Conservation (phyloP, 352 stramenopile genomes). For the Phytophthora cajani region DNA sequence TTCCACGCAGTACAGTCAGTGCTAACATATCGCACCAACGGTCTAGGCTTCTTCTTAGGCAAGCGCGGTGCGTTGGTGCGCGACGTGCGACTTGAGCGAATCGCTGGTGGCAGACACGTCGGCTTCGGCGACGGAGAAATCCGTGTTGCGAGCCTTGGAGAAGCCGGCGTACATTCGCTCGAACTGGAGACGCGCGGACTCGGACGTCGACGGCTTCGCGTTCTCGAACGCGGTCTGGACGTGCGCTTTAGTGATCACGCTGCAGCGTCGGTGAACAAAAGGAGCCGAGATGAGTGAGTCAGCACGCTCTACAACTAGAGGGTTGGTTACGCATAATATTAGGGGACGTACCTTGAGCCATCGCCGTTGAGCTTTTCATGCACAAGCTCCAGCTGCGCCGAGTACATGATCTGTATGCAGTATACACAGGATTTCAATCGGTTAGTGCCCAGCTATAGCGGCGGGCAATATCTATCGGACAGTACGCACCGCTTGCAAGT, state of each 20-base stretch:
- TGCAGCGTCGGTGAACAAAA: constrained; percentile 17
- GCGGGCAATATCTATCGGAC: background rate
- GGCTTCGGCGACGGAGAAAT: constrained; percentile 67
- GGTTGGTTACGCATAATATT: no score
- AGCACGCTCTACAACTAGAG: background rate
- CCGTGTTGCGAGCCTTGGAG: constrained; percentile 71
- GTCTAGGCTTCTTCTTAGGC: constrained; percentile 31
- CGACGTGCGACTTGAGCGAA: constrained; percentile 60
- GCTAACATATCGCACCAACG: background rate
- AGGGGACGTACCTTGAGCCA: constrained; percentile 29
- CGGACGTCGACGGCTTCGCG: constrained; percentile 76
- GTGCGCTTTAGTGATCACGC: constrained; percentile 60
- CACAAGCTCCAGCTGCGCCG: constrained; percentile 93
- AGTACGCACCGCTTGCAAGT: constrained; percentile 90
- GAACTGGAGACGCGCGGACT: constrained; percentile 63
- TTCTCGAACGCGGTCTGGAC: constrained; percentile 69
- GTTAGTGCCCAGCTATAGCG: constrained; percentile 7
- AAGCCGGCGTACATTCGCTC: constrained; percentile 77
- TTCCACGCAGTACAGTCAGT: no score
- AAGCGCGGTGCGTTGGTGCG: constrained; percentile 75
- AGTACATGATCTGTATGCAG: constrained; percentile 86
- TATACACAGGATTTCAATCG: background rate
- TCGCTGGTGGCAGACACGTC: constrained; percentile 51
- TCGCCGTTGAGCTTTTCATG: constrained; percentile 86
- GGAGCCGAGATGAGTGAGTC: background rate